Base-by-base conservation (phyloP, 176 grass and related monocot genomes). In the Phyllostachys edulis region DNA sequence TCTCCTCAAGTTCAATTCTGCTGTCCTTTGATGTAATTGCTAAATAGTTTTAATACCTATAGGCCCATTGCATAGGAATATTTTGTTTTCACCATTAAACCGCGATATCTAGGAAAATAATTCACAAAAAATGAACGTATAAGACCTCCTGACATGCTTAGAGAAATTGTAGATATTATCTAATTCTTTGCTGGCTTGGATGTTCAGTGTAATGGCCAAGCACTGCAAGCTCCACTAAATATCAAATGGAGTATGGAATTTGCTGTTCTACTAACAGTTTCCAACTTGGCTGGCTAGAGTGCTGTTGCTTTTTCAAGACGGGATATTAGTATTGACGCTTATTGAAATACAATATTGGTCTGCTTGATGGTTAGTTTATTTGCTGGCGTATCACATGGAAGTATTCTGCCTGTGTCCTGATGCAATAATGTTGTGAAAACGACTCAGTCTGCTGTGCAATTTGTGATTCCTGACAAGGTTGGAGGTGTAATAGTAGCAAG, bases 121-220 rank as follows among this genome's bases (percentile, higher is more conserved):
- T 64, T 39, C 47, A 56, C 27, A 52, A 3, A 77, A 44, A 23
- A 6, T 42, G 21, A 50, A 81, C 46, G 29, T 65, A 40, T 57
- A 78, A 84, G 60, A 75, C 56, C 26, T 54, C 86, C 62, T 88
- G 77, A 85, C 66, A 71, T 88, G 11, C 69, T 70, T 85, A 21
- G 63, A 87, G 52, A 61, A 66, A 45, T 75, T 92, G 29, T 69
- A 85, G 82, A 65, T 75, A 69, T 88, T 81, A 50, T 77, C 82
- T 90, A 88, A 90, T 90, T 86, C 23, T 82, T 92, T 92, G 71
- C 82, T 88, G 82, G 80, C 82, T 94, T 94, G 84, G 79, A 94
- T 94, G 80, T 94, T 88, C 90, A 90, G 82, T 94, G 71, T 88
- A 85, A 84, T 90, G 85, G 66, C 79, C 85, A 86, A 92, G 82